Evolutionary conservation across 2,329 filamentous ascomycete genomes (phyloP).

Genomic region (Monilinia aucupariae): DNA sequence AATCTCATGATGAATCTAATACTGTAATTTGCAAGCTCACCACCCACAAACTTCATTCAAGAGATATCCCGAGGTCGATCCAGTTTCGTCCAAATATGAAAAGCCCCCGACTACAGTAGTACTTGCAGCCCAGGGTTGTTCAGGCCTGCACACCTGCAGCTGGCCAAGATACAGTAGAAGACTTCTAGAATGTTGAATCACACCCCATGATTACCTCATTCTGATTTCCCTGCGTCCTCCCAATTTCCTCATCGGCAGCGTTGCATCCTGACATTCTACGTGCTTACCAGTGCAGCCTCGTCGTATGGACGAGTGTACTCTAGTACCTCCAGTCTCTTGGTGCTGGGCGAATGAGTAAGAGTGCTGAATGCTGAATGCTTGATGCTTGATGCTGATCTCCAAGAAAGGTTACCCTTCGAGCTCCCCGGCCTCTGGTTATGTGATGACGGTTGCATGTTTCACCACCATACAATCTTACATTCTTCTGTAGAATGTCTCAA

Average conservation of each 20-base stretch:
- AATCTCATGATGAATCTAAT: conserved; percentile 6
- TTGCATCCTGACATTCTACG: conserved; percentile 6
- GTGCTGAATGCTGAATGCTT: background rate
- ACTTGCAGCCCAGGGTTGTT: background rate
- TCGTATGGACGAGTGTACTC: background rate
- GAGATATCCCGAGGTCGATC: background rate
- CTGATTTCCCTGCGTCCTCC: background rate
- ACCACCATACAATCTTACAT: conserved; percentile 2
- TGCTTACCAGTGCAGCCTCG: conserved; percentile 10
- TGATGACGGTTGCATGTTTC: conserved; percentile 9
- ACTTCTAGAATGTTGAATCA: conserved; percentile 11
- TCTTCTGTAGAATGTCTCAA: conserved; percentile 17
- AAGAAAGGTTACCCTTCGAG: background rate
- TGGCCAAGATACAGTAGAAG: conserved; percentile 9
- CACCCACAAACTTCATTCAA: background rate
- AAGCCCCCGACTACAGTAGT: conserved; percentile 2
- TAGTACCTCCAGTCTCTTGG: background rate
- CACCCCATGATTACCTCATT: conserved; percentile 16
- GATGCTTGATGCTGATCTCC: background rate
- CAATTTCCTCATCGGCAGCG: background rate
- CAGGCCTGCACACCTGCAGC: conserved; percentile 3
- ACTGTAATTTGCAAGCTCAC: background rate
- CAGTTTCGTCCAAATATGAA: conserved; percentile 1
- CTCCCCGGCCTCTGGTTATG: conserved; percentile 1
- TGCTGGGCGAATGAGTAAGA: background rate